These are phyloP conservation scores for Phytophthora sp. DNA, from an alignment of 352 stramenopile species.

Conservation along the genomic window DNA sequence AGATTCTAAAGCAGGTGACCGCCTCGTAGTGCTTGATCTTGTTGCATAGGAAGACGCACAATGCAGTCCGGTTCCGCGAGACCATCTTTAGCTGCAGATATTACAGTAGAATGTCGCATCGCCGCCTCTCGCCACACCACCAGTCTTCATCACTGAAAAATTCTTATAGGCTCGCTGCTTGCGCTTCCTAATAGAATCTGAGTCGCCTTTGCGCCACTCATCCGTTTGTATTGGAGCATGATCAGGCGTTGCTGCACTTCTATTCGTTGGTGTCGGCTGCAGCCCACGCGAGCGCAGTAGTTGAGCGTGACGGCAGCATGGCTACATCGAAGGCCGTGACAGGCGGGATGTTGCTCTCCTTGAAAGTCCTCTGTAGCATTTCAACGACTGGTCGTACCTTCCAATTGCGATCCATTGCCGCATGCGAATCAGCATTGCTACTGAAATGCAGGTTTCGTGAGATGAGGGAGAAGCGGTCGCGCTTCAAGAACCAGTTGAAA, in stretches of 20 bases:
- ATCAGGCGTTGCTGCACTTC: not conserved
- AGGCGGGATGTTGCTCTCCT: no score
- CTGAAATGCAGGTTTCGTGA: not conserved
- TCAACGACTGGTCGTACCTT: no score
- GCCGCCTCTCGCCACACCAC: no score
- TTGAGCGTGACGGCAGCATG: no score
- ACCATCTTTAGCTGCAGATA: not conserved
- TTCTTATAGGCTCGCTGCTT: no score
- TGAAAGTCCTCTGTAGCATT: no score
- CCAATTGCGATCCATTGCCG: not conserved
- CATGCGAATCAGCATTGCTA: not conserved
- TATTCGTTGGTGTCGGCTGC: not conserved
- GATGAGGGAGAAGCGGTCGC: not conserved
- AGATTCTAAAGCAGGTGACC: slow-evolving; percentile 6
- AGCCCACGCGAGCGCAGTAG: not conserved
- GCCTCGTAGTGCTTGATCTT: slow-evolving; percentile 1
- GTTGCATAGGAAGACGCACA: slow-evolving; percentile 10
- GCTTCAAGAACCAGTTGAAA: not conserved
- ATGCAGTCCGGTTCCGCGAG: not conserved
- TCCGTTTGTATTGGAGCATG: not conserved
- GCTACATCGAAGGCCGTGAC: no score
- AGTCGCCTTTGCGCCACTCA: not conserved
- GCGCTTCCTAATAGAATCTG: not conserved
- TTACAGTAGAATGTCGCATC: no score
- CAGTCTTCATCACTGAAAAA: no score